These are phyloP conservation scores for Arthrobotrys conoides DNA, from an alignment of 2,329 filamentous ascomycete species.

Conservation along the genomic window DNA sequence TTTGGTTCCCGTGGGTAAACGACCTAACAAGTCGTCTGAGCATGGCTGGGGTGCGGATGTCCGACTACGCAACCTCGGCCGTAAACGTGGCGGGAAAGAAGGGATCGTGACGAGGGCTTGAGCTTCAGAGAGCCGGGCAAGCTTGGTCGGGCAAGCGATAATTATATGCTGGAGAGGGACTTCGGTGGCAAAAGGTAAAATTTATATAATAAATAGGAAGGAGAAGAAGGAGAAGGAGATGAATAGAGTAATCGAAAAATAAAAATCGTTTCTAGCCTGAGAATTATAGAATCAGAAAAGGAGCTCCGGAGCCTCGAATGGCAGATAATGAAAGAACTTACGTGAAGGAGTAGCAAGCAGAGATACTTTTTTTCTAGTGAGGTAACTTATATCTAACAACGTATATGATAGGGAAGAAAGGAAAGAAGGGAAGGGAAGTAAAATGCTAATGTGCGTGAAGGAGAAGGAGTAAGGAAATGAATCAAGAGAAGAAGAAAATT, in stretches of 20 bases:
- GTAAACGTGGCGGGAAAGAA: constrained; percentile 7
- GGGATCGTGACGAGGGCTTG: constrained; percentile 3
- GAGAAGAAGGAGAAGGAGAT: neutral
- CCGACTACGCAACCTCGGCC: constrained; percentile 7
- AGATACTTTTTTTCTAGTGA: neutral
- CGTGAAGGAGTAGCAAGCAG: constrained; percentile 11
- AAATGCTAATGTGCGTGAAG: neutral
- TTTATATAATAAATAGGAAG: neutral
- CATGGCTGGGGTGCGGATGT: constrained; percentile 33
- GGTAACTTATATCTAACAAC: constrained; percentile 14
- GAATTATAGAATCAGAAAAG: neutral
- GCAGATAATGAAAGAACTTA: constrained; percentile 11
- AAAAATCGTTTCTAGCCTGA: constrained; percentile 7
- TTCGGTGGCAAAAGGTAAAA: constrained; percentile 11
- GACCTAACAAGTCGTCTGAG: constrained; percentile 45
- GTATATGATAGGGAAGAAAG: neutral
- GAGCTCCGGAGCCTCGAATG: neutral
- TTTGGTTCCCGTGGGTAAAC: constrained; percentile 31
- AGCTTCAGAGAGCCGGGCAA: neutral
- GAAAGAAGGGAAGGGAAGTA: neutral
- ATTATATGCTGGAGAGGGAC: neutral
- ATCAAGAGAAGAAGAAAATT: neutral
- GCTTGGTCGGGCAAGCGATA: neutral
- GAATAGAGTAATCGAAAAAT: neutral
- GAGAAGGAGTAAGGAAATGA: neutral